Percentiles rank a stretch among this genome's conserved stretches.
phyloP scores from a whole-genome alignment of 768 basidiomycete species.

The Mycena amicta region DNA sequence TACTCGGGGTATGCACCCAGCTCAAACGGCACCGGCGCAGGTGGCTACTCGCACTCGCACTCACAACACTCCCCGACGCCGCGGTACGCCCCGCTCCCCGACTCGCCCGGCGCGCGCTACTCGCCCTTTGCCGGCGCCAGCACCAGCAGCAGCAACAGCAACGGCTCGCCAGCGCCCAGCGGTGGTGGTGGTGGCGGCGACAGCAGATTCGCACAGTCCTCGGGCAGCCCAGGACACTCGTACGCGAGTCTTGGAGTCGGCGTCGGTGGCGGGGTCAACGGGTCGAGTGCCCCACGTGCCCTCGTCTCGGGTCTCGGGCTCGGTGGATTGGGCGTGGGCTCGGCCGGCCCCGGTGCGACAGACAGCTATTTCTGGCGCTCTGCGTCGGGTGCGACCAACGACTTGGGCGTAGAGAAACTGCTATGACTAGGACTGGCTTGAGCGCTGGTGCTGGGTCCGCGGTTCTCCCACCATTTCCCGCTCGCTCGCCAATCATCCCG shows the following conservation, averaged over 20 bases:
- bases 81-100: background rate
- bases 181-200: background rate
- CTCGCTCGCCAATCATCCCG: too few species aligned
- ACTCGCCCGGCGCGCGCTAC: slow-evolving; percentile 1
- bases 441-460: too few species aligned
- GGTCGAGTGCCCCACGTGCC: background rate
- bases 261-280: background rate
- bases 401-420: background rate
- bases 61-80: background rate
- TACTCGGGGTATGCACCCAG: background rate
- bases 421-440: background rate
- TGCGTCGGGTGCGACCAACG: background rate
- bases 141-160: background rate
- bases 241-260: background rate
- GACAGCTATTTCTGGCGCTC: slow-evolving; percentile 1
- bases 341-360: too few species aligned
- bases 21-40: background rate
- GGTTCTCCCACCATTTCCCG: too few species aligned
- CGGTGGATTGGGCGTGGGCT: background rate
- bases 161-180: background rate
- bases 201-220: background rate
- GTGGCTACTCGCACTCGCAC: background rate
- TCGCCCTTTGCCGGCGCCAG: background rate
- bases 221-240: background rate
- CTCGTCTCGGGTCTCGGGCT: background rate